Evolutionary conservation across 805 yeast species (phyloP).

Genomic region (baker's yeast (Saccharomyces cerevisiae)): DNA sequence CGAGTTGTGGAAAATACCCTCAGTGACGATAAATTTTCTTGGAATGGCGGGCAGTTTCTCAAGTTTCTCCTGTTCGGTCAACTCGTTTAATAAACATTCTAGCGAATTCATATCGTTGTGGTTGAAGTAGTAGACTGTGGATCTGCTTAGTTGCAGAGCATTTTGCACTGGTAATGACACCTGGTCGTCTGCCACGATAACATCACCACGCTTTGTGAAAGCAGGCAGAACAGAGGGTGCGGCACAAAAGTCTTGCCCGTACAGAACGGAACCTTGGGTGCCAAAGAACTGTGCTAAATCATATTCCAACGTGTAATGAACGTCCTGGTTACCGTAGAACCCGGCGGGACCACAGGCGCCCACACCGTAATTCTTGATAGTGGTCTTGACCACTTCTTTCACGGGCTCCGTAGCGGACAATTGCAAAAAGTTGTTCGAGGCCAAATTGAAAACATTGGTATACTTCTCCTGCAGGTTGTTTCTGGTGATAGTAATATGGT

Average conservation of each 20-base stretch:
- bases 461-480: constrained; percentile 25
- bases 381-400: constrained; percentile 44
- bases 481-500: constrained; percentile 18
- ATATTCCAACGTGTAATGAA: constrained; percentile 71
- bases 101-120: constrained; percentile 86
- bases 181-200: constrained; percentile 78
- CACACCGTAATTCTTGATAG: constrained; percentile 71
- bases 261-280: constrained; percentile 69
- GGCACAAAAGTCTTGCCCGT: constrained; percentile 88
- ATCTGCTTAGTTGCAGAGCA: constrained; percentile 79
- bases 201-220: constrained; percentile 90
- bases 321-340: constrained; percentile 92
- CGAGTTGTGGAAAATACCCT: constrained; percentile 72
- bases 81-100: constrained; percentile 55
- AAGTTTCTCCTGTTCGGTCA: constrained; percentile 50
- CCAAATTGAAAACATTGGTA: constrained; percentile 49
- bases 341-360: constrained; percentile 99
- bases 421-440: constrained; percentile 64
- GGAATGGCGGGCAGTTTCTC: constrained; percentile 60
- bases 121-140: constrained; percentile 62
- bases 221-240: constrained; percentile 86
- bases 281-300: constrained; percentile 69
- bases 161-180: constrained; percentile 74
- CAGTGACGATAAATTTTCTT: constrained; percentile 85
- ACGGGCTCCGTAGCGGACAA: constrained; percentile 44